Evolutionary conservation across 2,329 filamentous ascomycete species (phyloP).

Genomic region (Colletotrichum filicis): DNA sequence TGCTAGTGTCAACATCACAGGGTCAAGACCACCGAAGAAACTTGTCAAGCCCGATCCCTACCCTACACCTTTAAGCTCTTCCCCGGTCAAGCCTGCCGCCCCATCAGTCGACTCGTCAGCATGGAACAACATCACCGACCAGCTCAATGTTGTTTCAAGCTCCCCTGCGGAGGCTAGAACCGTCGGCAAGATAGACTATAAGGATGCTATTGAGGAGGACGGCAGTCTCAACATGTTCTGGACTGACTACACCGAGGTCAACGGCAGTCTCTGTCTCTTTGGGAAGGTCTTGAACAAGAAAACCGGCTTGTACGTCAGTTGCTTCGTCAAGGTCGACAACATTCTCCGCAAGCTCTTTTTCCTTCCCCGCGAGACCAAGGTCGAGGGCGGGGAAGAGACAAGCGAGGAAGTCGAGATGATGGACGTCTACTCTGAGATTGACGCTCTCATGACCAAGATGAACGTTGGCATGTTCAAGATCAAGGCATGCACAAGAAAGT

Average conservation of each 20-base stretch:
- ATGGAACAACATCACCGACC: slow-evolving; percentile 89
- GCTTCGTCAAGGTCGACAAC: slow-evolving; percentile 96
- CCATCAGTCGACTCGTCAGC: slow-evolving; percentile 79
- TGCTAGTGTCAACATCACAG: slow-evolving; percentile 85
- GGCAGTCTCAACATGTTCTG: slow-evolving; percentile 95
- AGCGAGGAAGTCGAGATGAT: slow-evolving; percentile 85
- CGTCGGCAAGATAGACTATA: slow-evolving; percentile 84
- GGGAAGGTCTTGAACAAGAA: slow-evolving; percentile 95
- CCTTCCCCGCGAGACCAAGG: slow-evolving; percentile 76
- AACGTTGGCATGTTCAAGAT: slow-evolving; percentile 92
- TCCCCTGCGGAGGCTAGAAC: slow-evolving; percentile 70
- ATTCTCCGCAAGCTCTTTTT: slow-evolving; percentile 94
- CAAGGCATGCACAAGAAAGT: slow-evolving; percentile 89
- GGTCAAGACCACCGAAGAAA: slow-evolving; percentile 81
- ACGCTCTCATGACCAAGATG: slow-evolving; percentile 86
- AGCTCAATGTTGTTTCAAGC: slow-evolving; percentile 85
- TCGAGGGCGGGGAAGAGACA: slow-evolving; percentile 72
- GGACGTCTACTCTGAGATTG: slow-evolving; percentile 91
- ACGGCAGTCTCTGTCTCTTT: slow-evolving; percentile 91
- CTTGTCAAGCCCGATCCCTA: slow-evolving; percentile 74
- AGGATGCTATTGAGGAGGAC: slow-evolving; percentile 92
- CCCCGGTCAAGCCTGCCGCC: slow-evolving; percentile 71
- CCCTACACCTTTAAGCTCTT: slow-evolving; percentile 80
- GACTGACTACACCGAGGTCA: slow-evolving; percentile 94
- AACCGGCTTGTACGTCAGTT: slow-evolving; percentile 83